Conservation (phyloP, 1,139 yeast genomes). For the Sporopachydermia cereana region DNA sequence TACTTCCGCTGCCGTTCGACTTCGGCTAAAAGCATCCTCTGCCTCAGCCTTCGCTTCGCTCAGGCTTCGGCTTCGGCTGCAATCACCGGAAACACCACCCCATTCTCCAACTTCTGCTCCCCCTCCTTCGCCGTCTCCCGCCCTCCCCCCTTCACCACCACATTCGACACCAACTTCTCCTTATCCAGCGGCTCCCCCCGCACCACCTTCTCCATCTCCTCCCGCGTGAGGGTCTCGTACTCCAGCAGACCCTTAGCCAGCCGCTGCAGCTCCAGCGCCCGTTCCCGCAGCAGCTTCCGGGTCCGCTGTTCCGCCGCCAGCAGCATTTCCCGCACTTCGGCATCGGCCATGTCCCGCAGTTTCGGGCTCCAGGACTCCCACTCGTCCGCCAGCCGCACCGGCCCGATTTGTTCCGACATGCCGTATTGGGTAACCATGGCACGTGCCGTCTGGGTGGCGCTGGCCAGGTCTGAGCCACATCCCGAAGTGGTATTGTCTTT, state of each 20-base stretch:
- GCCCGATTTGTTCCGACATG: constrained; percentile 91
- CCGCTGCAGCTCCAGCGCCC: constrained; percentile 63
- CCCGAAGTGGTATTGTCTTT: constrained; percentile 89
- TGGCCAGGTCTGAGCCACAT: constrained; percentile 81
- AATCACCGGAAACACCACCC: background rate
- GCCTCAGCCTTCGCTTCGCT: too few species aligned
- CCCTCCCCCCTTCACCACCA: constrained; percentile 47
- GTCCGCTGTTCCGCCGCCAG: constrained; percentile 73
- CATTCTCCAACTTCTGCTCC: background rate
- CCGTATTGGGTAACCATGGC: constrained; percentile 97
- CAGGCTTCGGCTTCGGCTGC: constrained; percentile 2
- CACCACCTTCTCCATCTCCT: constrained; percentile 80
- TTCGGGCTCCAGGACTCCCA: constrained; percentile 94
- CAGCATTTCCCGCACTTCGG: constrained; percentile 71
- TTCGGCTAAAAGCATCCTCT: too few species aligned
- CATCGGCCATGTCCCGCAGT: constrained; percentile 81
- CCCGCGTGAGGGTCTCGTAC: constrained; percentile 87
- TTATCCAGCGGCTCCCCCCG: constrained; percentile 64
- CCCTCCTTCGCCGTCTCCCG: constrained; percentile 5
- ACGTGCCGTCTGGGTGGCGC: constrained; percentile 86
- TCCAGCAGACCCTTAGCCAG: constrained; percentile 89
- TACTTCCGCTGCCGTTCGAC: too few species aligned
- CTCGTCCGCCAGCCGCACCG: constrained; percentile 73
- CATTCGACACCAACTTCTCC: constrained; percentile 58
- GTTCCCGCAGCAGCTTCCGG: constrained; percentile 49